Percentiles rank a stretch among this genome's conserved stretches.
phyloP scores from a whole-genome alignment of 768 basidiomycete species.

The Suillus plorans region DNA sequence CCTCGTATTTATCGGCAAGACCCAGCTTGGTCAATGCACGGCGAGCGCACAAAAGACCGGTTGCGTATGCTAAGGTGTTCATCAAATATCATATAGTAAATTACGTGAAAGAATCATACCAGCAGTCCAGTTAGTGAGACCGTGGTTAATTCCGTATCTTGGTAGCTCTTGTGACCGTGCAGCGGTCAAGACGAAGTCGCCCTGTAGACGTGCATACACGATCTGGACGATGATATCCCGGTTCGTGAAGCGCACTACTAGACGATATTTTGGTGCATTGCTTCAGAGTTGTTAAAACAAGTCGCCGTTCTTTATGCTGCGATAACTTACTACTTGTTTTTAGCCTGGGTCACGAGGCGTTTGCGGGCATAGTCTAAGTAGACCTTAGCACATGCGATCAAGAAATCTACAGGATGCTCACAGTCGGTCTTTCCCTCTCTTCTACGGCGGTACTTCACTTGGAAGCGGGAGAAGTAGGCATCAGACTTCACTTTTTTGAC shows the following conservation, averaged over 20 bases:
- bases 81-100: slow-evolving; percentile 2
- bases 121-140: slow-evolving; percentile 98
- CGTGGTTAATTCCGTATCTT: slow-evolving; percentile 95
- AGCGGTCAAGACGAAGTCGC: slow-evolving; percentile 88
- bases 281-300: slow-evolving; percentile 34
- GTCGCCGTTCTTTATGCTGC: neutral
- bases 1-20: slow-evolving; percentile 97
- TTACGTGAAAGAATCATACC: slow-evolving; percentile 45
- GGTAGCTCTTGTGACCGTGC: slow-evolving; percentile 92
- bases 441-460: slow-evolving; percentile 97
- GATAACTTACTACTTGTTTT: slow-evolving; percentile 91
- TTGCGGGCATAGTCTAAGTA: slow-evolving; percentile 92
- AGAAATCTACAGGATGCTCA: slow-evolving; percentile 35
- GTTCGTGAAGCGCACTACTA: slow-evolving; percentile 99
- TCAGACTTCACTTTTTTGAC: slow-evolving; percentile 95
- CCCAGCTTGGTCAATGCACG: slow-evolving; percentile 94
- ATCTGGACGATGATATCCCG: slow-evolving; percentile 93
- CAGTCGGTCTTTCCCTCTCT: slow-evolving; percentile 99
- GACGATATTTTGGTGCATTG: slow-evolving; percentile 97
- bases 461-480: slow-evolving; percentile 97
- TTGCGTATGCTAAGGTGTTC: slow-evolving; percentile 76
- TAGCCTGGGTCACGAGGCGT: slow-evolving; percentile 94
- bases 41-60: slow-evolving; percentile 92
- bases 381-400: slow-evolving; percentile 11
- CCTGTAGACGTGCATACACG: slow-evolving; percentile 95